phyloP scores from a whole-genome alignment of 371 early-diverging fungal genomes.

The Smittium culicis region DNA sequence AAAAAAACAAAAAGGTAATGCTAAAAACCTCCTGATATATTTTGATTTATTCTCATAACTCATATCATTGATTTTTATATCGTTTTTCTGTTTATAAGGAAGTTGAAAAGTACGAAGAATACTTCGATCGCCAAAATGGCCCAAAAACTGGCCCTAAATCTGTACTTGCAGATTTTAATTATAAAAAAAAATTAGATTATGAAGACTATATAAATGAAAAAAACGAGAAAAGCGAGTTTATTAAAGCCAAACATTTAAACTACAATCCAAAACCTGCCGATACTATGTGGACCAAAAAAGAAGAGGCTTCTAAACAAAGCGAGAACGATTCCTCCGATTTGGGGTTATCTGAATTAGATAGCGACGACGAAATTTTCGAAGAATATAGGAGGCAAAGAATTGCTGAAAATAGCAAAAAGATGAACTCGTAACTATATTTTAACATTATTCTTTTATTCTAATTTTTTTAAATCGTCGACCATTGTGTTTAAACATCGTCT shows the following conservation, averaged over 20 bases:
- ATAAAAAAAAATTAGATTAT: slow-evolving; percentile 13
- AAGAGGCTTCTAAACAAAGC: background rate
- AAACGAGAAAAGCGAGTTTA: background rate
- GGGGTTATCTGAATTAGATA: slow-evolving; percentile 4
- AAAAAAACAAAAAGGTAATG: too few species aligned
- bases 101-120: too few species aligned
- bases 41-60: too few species aligned
- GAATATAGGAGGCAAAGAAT: slow-evolving; percentile 22
- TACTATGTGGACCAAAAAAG: background rate
- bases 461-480: background rate
- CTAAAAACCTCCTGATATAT: too few species aligned
- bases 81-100: too few species aligned
- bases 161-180: slow-evolving; percentile 30
- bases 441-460: background rate
- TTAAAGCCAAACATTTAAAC: background rate
- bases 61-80: too few species aligned
- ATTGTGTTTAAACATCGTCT: too few species aligned
- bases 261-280: background rate
- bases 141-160: slow-evolving; percentile 34
- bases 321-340: background rate
- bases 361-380: slow-evolving; percentile 18
- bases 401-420: slow-evolving; percentile 12
- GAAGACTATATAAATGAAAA: slow-evolving; percentile 12
- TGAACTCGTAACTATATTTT: slow-evolving; percentile 1
- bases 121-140: too few species aligned